Base-by-base conservation (phyloP, 2,329 filamentous ascomycete genomes). In the Aureobasidium pullulans region DNA sequence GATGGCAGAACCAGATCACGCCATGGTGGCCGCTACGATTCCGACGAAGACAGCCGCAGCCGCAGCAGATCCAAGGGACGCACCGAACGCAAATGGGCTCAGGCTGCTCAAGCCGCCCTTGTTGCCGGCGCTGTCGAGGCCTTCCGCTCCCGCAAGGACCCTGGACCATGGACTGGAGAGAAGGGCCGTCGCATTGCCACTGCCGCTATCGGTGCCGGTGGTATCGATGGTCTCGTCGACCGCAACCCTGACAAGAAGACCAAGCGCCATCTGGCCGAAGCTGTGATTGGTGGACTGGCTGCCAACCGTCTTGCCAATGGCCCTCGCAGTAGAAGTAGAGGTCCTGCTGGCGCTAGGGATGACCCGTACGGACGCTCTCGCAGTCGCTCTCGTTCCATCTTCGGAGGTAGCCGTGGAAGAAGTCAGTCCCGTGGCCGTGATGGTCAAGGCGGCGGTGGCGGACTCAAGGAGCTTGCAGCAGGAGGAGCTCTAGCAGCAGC, bases 171-270 rank as follows among this genome's bases (percentile, higher is more conserved):
- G 91, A 88, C 86, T 64, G 93, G 92, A 39, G 88, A 89, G 63
- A 96, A 96, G 76, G 90, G 91, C 65, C 94, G 91, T 77, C 90
- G 93, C 56, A 84, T 97, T 62, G 82, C 96, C 50, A 96, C 93
- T 23, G 92, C 91, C 49, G 93, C 93, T 37, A 73, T 86, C 31
- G 88, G 90, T 74, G 91, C 93, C 61, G 93, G 89, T 65, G 89
- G 90, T 60, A 88, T 96, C 62, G 90, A 96, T 72, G 86, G 86
- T 28, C 81, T 91, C 43, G 78, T 87, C 60, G 84, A 86, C 65
- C 78, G 78, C 54, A 81, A 91, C 67, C 81, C 85, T 6, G 84
- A 87, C 66, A 86, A 89, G 71, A 86, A 91, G 75, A 76, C 76
- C 64, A 96, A 91, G 75, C 84, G 90, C 49, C 88, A 94, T 67